phyloP scores from a whole-genome alignment of 179 eudicot genomes.

The Carnegiea gigantea region DNA sequence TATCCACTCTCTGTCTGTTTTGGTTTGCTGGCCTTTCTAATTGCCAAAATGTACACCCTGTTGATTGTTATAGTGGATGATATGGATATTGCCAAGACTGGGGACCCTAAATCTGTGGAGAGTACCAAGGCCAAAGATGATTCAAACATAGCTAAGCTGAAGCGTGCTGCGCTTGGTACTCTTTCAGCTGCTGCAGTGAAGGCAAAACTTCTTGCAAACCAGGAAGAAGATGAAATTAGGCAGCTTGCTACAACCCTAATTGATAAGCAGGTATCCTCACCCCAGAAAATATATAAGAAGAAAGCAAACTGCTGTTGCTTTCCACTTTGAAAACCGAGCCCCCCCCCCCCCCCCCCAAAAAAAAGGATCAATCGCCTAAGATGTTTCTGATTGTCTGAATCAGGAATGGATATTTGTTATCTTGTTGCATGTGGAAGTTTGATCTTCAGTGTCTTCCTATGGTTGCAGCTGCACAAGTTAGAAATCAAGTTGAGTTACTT shows the following conservation, averaged over 20 bases:
- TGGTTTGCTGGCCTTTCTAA: slow-evolving; percentile 1
- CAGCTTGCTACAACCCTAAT: slow-evolving; percentile 72
- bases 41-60: slow-evolving; percentile 19
- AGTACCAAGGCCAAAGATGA: slow-evolving; percentile 37
- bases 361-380: neutral
- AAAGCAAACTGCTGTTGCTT: neutral
- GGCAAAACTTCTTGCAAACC: slow-evolving; percentile 84
- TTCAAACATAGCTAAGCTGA: slow-evolving; percentile 49
- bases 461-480: slow-evolving; percentile 76
- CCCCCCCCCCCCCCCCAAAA: neutral
- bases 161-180: slow-evolving; percentile 76
- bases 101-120: slow-evolving; percentile 34
- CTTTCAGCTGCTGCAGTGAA: slow-evolving; percentile 95
- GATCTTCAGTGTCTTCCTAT: slow-evolving; percentile 19
- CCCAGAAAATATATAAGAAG: neutral
- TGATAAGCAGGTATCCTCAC: slow-evolving; percentile 75
- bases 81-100: slow-evolving; percentile 39
- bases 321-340: neutral
- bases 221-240: slow-evolving; percentile 87
- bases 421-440: slow-evolving; percentile 1
- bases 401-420: neutral
- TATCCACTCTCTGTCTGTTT: neutral
- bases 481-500: slow-evolving; percentile 87
- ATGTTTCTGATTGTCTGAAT: neutral
- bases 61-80: slow-evolving; percentile 37